Evolutionary conservation across 139 green algal genomes (phyloP), one percentile per base, ranked within the genome.

Genomic region (Monoraphidium neglectum): DNA sequence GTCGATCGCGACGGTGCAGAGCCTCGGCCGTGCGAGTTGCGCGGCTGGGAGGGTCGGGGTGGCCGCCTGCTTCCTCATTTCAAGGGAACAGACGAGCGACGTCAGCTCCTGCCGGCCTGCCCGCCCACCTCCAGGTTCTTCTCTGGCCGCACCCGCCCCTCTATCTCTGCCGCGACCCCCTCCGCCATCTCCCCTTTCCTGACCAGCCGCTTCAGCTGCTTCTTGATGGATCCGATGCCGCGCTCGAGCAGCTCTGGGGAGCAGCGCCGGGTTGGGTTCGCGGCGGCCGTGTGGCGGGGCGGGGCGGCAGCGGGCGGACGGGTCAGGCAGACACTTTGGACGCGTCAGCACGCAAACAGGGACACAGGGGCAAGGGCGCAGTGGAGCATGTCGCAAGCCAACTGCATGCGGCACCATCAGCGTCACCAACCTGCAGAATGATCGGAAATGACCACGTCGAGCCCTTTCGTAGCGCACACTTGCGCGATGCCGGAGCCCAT

Each of bases 401-500:
- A 15, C 16, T 13, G 32, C 18, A 56, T 4, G 37, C 37, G 37
- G 6, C 28, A 54, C 37, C 12, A 54, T 18, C 37, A 51, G 43
- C 8, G 43, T 51, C 43, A 8, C 43, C 12, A 8, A 54, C 28
- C 24, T 33, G 37, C 35, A 12, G 38, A 47, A 5, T 68, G 62
- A 78, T 90, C 84, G 23, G 53, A 70, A 24, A 90, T 72, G 46
- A 92, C 24, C 6, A 92, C 85, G 4, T 86, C 72, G 53, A 88
- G 63, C 35, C 82, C 78, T 36, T 82, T 72, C 15, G 32, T 74
- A 1, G 82, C 82, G 32, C 60, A 76, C 10, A 90, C 57, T 68
- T 90, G 80, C 21, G 86, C 88, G 51, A 91, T 92, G 62, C 88
- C 88, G 6, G 56, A 70, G 10, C 91, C 92, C 92, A 96, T 96